phyloP scores from a whole-genome alignment of 1,284 basidiomycete genomes.

The Apiotrichum akiyoshidainum region DNA sequence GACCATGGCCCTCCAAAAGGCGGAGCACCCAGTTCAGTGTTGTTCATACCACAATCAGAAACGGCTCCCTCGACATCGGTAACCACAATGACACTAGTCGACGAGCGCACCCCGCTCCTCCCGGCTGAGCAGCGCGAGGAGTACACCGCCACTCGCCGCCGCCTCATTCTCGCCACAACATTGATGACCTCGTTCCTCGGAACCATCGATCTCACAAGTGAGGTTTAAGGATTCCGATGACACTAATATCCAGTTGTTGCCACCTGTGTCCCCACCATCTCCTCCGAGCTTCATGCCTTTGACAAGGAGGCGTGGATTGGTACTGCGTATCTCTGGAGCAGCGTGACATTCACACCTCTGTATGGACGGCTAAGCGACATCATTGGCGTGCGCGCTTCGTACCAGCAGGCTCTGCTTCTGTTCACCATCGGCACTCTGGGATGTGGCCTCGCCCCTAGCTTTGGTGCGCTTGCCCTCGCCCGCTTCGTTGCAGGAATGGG shows the following conservation, averaged over 20 bases:
- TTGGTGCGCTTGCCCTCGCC: conserved; percentile 17
- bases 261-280: conserved; percentile 32
- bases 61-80: neutral
- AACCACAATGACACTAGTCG: conserved; percentile 1
- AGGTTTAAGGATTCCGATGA: neutral
- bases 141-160: conserved; percentile 12
- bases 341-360: conserved; percentile 32
- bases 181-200: conserved; percentile 28
- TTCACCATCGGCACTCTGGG: conserved; percentile 31
- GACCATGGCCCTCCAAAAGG: too few relatives aligned
- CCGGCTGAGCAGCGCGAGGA: neutral
- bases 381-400: conserved; percentile 27
- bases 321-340: conserved; percentile 35
- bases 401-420: conserved; percentile 24
- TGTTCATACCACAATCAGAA: too few relatives aligned
- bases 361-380: conserved; percentile 33
- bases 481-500: conserved; percentile 37
- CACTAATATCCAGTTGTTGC: conserved; percentile 24
- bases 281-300: conserved; percentile 27
- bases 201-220: conserved; percentile 30
- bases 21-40: too few relatives aligned
- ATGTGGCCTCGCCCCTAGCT: conserved; percentile 23
- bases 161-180: conserved; percentile 25
- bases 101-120: conserved; percentile 20
- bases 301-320: conserved; percentile 36